A percentile compares a stretch with the other conserved stretches of the same genome.
Conservation (phyloP, 2,329 filamentous ascomycete genomes). For the Fusarium sp. region DNA sequence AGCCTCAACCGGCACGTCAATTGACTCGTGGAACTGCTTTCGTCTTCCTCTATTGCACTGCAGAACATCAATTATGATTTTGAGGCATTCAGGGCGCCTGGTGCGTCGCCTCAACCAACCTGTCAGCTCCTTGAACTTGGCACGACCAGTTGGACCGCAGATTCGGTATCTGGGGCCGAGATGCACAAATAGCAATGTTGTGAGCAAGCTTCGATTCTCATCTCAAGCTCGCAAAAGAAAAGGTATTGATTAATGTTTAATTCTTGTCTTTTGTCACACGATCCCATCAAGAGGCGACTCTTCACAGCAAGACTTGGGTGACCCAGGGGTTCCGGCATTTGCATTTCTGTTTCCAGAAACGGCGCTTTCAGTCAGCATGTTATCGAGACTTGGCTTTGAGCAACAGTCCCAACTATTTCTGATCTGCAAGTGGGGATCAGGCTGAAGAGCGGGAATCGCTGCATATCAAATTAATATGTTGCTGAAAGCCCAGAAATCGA, state of each 20-base stretch:
- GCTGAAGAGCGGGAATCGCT: background rate
- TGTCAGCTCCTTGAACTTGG: constrained; percentile 29
- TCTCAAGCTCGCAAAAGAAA: constrained; percentile 40
- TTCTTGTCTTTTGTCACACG: background rate
- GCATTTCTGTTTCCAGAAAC: background rate
- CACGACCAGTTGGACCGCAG: constrained; percentile 22
- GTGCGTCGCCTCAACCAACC: constrained; percentile 39
- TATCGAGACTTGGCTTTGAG: background rate
- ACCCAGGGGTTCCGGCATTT: background rate
- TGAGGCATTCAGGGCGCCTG: constrained; percentile 42
- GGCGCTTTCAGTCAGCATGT: background rate
- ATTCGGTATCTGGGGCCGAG: constrained; percentile 33
- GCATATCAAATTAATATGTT: background rate
- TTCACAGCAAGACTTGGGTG: background rate
- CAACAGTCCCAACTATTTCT: background rate
- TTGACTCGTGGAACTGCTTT: constrained; percentile 1
- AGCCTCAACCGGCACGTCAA: constrained; percentile 15
- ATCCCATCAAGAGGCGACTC: background rate
- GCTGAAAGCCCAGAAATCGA: background rate
- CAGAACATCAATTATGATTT: constrained; percentile 33
- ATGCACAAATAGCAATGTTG: background rate
- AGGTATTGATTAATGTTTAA: constrained; percentile 41
- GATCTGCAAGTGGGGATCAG: background rate
- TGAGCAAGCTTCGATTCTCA: constrained; percentile 42
- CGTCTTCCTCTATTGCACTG: background rate